These are phyloP conservation scores for Ustilago esculenta DNA, from an alignment of 1,284 basidiomycete genomes.

Conservation along the genomic window DNA sequence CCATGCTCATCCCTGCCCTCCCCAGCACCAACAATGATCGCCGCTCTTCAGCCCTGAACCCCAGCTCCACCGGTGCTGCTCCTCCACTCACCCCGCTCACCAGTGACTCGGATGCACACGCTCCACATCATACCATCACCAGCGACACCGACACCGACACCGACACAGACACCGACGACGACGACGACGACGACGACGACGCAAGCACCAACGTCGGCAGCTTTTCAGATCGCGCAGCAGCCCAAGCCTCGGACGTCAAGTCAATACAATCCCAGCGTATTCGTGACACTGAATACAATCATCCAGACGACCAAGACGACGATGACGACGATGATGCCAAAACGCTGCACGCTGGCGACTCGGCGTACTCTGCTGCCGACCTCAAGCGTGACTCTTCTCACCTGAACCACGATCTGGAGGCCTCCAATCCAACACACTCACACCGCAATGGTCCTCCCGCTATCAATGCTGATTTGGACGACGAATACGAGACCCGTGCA, in stretches of 20 bases:
- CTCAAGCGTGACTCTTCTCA: constrained; percentile 7
- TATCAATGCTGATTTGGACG: constrained; percentile 16
- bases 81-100: constrained; percentile 10
- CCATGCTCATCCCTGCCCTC: not conserved
- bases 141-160: constrained; percentile 23
- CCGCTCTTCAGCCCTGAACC: constrained; percentile 20
- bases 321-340: constrained; percentile 24
- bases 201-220: constrained; percentile 32
- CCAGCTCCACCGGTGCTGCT: constrained; percentile 1
- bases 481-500: constrained; percentile 36
- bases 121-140: constrained; percentile 34
- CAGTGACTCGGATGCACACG: constrained; percentile 14
- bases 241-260: constrained; percentile 5
- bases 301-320: constrained; percentile 11
- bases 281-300: constrained; percentile 14
- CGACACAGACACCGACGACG: too few relatives aligned
- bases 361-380: constrained; percentile 17
- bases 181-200: constrained; percentile 15
- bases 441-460: constrained; percentile 2
- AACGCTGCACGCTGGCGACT: constrained; percentile 20
- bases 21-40: constrained; percentile 10
- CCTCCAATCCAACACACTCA: constrained; percentile 1
- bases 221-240: constrained; percentile 14
- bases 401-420: constrained; percentile 13
- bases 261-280: constrained; percentile 11